A percentile compares a stretch with the other conserved stretches of the same genome.
These are phyloP conservation scores for Globisporangium canariense DNA, from an alignment of 352 stramenopile genomes.

Conservation along the genomic window DNA sequence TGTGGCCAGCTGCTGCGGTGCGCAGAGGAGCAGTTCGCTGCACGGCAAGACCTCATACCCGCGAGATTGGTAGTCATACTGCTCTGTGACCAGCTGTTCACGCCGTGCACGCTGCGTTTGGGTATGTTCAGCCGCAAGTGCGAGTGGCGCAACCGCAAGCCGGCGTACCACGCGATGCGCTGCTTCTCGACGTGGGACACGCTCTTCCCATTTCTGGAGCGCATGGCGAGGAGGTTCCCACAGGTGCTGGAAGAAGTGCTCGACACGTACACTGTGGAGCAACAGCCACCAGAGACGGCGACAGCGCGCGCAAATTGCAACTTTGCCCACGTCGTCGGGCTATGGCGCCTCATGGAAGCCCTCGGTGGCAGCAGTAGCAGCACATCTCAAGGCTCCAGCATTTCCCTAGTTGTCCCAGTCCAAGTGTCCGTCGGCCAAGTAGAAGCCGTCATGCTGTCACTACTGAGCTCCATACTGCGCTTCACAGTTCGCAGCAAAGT, in stretches of 20 bases:
- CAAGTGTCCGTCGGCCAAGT: conserved; percentile 15
- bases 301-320: conserved; percentile 38
- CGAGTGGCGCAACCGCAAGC: conserved; percentile 48
- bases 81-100: conserved; percentile 45
- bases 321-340: conserved; percentile 53
- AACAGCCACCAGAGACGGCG: background rate
- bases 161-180: conserved; percentile 56
- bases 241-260: conserved; percentile 25
- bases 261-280: background rate
- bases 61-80: conserved; percentile 28
- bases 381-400: background rate
- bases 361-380: conserved; percentile 20
- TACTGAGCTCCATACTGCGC: conserved; percentile 20
- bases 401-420: background rate
- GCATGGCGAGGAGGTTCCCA: conserved; percentile 34
- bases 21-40: conserved; percentile 7
- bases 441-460: conserved; percentile 9
- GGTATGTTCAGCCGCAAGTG: conserved; percentile 27
- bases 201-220: conserved; percentile 48
- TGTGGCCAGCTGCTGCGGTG: conserved; percentile 47
- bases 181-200: conserved; percentile 57
- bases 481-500: conserved; percentile 26
- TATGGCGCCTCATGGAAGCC: conserved; percentile 53
- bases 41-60: conserved; percentile 10
- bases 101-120: conserved; percentile 27